These are phyloP conservation scores for Saccharomycopsis synnaedendra DNA, from an alignment of 805 yeast genomes.

Conservation along the genomic window DNA sequence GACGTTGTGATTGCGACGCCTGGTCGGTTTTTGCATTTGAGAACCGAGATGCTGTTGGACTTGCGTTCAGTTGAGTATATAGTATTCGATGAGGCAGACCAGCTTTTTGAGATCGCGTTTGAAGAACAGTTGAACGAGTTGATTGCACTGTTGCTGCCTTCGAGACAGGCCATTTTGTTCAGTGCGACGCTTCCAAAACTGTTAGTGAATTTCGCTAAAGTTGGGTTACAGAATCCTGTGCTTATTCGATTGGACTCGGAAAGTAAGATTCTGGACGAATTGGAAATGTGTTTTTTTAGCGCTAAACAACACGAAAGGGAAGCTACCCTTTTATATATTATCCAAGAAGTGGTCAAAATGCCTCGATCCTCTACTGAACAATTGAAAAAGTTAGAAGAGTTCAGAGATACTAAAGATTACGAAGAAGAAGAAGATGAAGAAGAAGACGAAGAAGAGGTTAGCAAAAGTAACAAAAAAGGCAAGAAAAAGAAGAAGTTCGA, in stretches of 20 bases:
- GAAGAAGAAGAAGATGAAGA: constrained; percentile 43
- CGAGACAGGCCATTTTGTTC: constrained; percentile 79
- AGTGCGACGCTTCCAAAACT: constrained; percentile 92
- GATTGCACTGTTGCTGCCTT: constrained; percentile 68
- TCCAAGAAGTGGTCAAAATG: constrained; percentile 76
- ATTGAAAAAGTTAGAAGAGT: constrained; percentile 36
- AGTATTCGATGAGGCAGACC: constrained; percentile 95
- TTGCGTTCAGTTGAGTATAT: constrained; percentile 76
- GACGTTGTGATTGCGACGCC: constrained; percentile 96
- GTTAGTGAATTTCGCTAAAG: constrained; percentile 93
- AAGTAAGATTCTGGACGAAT: constrained; percentile 75
- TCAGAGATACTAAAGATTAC: constrained; percentile 37
- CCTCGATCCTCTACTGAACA: constrained; percentile 73
- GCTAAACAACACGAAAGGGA: constrained; percentile 82
- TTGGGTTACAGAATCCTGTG: constrained; percentile 88
- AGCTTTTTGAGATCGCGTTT: constrained; percentile 93
- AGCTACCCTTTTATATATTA: constrained; percentile 63
- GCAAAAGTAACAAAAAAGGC: constrained; percentile 21
- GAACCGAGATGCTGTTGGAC: constrained; percentile 89
- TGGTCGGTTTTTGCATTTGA: constrained; percentile 90
- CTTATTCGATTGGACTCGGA: constrained; percentile 91
- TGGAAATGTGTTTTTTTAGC: constrained; percentile 81
- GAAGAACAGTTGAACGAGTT: constrained; percentile 88
- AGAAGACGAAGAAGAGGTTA: constrained; percentile 26
- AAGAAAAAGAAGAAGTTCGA: constrained; percentile 29